A percentile compares a stretch with the other conserved stretches of the same genome.
Evolutionary conservation across 2,329 filamentous ascomycete species (phyloP).

Genomic region (Ceratocystis ficicola): DNA sequence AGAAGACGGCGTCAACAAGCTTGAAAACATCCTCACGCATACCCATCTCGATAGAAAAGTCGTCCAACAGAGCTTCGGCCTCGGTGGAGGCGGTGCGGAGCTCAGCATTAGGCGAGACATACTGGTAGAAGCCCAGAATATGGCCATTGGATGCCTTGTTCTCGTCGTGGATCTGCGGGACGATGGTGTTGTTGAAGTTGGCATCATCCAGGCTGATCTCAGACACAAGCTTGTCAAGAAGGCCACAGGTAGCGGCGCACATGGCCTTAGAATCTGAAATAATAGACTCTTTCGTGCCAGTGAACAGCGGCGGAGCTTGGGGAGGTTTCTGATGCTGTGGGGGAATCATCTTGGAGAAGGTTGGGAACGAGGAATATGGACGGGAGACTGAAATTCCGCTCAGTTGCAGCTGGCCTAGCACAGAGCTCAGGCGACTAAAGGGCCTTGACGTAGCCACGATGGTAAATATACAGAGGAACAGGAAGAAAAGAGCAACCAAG

Average conservation of each 20-base stretch:
- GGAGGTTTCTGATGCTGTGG: slow-evolving; percentile 60
- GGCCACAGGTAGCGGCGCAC: slow-evolving; percentile 48
- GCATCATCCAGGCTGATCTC: slow-evolving; percentile 43
- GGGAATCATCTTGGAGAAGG: slow-evolving; percentile 43
- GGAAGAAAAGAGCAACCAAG: slow-evolving; percentile 37
- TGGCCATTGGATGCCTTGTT: slow-evolving; percentile 47
- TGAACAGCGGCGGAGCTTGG: slow-evolving; percentile 67
- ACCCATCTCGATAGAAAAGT: slow-evolving; percentile 63
- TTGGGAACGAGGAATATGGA: slow-evolving; percentile 22
- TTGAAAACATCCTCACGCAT: slow-evolving; percentile 75
- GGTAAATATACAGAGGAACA: slow-evolving; percentile 45
- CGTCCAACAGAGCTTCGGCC: slow-evolving; percentile 62
- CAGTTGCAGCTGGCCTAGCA: slow-evolving; percentile 45
- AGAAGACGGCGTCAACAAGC: slow-evolving; percentile 47
- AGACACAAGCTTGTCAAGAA: slow-evolving; percentile 56
- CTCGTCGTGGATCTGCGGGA: slow-evolving; percentile 62
- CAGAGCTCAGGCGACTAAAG: slow-evolving; percentile 44
- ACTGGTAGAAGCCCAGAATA: slow-evolving; percentile 70
- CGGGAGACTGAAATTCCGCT: slow-evolving; percentile 28
- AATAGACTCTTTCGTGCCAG: slow-evolving; percentile 57
- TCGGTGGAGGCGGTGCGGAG: slow-evolving; percentile 65
- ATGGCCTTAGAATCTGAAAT: slow-evolving; percentile 53
- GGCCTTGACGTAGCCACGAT: slow-evolving; percentile 56
- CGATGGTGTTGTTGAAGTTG: slow-evolving; percentile 43
- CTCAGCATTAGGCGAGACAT: slow-evolving; percentile 55